Percentiles rank a stretch among this genome's conserved stretches.
Conservation (phyloP, 2,329 filamentous ascomycete species). For the Blastomyces silverae region DNA sequence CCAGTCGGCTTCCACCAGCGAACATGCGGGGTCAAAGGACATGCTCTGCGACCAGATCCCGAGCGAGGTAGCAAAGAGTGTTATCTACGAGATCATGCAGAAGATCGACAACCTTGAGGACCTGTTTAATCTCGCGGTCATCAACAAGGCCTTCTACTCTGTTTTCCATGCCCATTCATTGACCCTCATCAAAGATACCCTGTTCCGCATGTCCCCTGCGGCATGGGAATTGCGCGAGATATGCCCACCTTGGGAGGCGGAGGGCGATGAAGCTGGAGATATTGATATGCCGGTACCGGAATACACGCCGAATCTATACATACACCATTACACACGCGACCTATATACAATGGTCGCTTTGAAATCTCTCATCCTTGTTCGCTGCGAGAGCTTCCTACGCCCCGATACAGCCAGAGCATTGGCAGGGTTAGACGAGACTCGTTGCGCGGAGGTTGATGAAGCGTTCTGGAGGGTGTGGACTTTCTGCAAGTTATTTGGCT, state of each 20-base stretch:
- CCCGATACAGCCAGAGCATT: conserved; percentile 51
- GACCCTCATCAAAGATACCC: conserved; percentile 45
- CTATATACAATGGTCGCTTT: conserved; percentile 49
- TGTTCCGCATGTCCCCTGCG: conserved; percentile 50
- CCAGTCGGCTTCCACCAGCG: too few species aligned
- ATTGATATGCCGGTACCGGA: conserved; percentile 45
- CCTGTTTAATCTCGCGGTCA: conserved; percentile 48
- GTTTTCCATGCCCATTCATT: conserved; percentile 54
- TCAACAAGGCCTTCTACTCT: conserved; percentile 52
- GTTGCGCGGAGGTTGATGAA: conserved; percentile 51
- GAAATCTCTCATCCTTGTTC: conserved; percentile 51
- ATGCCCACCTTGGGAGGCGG: conserved; percentile 46
- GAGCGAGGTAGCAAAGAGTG: conserved; percentile 40
- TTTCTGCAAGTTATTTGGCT: conserved; percentile 58
- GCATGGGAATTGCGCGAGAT: conserved; percentile 57
- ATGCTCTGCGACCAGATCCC: conserved; percentile 13
- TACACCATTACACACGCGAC: conserved; percentile 48
- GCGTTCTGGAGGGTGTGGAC: conserved; percentile 61
- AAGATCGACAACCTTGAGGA: conserved; percentile 47
- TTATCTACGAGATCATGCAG: conserved; percentile 49
- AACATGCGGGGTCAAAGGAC: conserved; percentile 9
- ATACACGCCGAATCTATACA: conserved; percentile 49
- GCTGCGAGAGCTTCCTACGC: conserved; percentile 52
- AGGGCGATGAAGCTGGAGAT: conserved; percentile 37
- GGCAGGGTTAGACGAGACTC: conserved; percentile 40